Base-by-base conservation (phyloP, 306 rosid genomes). In the Vigna radiata region DNA sequence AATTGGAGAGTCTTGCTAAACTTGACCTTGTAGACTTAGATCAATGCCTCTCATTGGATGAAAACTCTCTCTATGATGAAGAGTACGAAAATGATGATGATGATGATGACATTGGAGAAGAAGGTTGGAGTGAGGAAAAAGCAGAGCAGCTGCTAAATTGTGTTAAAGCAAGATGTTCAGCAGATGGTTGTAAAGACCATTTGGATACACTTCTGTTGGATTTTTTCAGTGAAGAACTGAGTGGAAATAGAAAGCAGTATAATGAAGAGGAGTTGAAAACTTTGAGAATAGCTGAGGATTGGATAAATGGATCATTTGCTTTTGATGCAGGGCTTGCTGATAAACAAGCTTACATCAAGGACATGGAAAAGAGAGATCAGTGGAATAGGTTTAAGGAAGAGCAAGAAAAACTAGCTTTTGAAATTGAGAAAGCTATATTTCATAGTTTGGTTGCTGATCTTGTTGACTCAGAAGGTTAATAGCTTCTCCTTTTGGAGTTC, bases 351-450 rank as follows among this genome's bases (percentile, higher is more conserved):
- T 85, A 27, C 77, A 58, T 90, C 58, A 86, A 85, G 33, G 91
- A 89, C 4, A 87, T 92, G 92, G 84, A 90, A 44, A 83, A 41
- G 50, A 79, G 79, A 31, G 77, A 66, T 49, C 50, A 52, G 37
- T 89, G 97, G 97, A 77, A 67, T 39, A 77, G 67, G 58, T 80
- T 84, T 79, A 81, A 79, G 21, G 83, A 83, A 68, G 97, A 87
- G 75, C 67, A 78, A 83, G 79, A 87, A 58, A 91, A 90, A 23
- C 60, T 89, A 52, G 91, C 77, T 27, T 52, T 84, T 68, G 80
- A 87, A 75, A 83, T 92, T 73, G 96, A 83, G 77, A 52, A 48
- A 21, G 85, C 47, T 59, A 58, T 90, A 73, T 69, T 87, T 48
- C 83, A 61, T 17, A 44, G 23, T 72, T 82, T 92, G 88, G 48